Evolutionary conservation across 805 yeast species (phyloP).

Genomic region (Candida ponderosae): DNA sequence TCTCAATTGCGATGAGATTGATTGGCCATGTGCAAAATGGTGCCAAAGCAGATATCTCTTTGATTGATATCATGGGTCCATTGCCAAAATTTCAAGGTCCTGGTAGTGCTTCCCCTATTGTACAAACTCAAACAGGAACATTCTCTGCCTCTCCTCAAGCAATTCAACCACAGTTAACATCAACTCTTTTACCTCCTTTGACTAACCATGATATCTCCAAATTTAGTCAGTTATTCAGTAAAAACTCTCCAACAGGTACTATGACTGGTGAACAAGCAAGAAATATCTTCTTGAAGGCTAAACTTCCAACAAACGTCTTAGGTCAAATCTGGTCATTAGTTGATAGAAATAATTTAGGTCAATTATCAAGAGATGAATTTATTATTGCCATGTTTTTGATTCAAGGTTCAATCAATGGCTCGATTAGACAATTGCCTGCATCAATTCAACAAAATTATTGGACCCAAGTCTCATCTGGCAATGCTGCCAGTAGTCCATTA

Average conservation of each 20-base stretch:
- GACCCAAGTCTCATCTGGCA: conserved; percentile 23
- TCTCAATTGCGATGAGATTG: conserved; percentile 79
- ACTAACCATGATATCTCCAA: conserved; percentile 50
- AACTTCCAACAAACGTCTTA: conserved; percentile 64
- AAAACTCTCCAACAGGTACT: conserved; percentile 49
- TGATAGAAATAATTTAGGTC: conserved; percentile 70
- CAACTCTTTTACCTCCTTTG: conserved; percentile 42
- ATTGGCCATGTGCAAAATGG: conserved; percentile 85
- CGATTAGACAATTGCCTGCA: conserved; percentile 50
- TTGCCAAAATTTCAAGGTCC: conserved; percentile 46
- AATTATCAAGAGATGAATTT: conserved; percentile 66
- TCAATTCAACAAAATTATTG: conserved; percentile 35
- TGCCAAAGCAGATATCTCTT: conserved; percentile 40
- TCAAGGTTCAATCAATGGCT: conserved; percentile 67
- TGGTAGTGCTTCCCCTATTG: conserved; percentile 10
- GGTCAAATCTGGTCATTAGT: conserved; percentile 88
- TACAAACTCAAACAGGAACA: conserved; percentile 1
- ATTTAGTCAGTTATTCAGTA: conserved; percentile 67
- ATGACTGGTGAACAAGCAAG: conserved; percentile 77
- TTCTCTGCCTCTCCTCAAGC: conserved; percentile 24
- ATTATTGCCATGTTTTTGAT: conserved; percentile 93
- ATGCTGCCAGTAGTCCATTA: conserved; percentile 12
- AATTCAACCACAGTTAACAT: conserved; percentile 13
- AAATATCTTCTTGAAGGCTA: conserved; percentile 82
- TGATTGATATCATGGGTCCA: conserved; percentile 55